Conservation (phyloP, 2,329 filamentous ascomycete species). For the Xylariaceae sp. region DNA sequence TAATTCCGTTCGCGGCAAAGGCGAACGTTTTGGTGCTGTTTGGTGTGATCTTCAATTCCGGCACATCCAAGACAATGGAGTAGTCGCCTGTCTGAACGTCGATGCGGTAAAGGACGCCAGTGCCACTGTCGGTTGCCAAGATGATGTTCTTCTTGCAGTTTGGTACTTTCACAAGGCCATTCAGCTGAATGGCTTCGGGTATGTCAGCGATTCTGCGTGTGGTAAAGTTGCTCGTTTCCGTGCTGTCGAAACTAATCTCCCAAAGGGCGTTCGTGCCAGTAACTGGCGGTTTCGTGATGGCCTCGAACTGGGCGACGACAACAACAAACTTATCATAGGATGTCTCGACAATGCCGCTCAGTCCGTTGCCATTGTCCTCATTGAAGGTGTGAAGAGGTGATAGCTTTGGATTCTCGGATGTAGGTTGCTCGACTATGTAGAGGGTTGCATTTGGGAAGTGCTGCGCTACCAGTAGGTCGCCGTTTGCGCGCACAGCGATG, state of each 20-base stretch:
- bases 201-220: slow-evolving; percentile 18
- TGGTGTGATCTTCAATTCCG: slow-evolving; percentile 20
- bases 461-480: slow-evolving; percentile 29
- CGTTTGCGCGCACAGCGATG: slow-evolving; percentile 28
- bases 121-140: slow-evolving; percentile 20
- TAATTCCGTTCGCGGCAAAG: slow-evolving; percentile 26
- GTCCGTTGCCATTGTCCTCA: slow-evolving; percentile 18
- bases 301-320: slow-evolving; percentile 8
- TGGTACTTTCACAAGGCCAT: slow-evolving; percentile 19
- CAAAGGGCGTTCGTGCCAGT: slow-evolving; percentile 16
- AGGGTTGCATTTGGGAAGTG: slow-evolving; percentile 24
- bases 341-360: slow-evolving; percentile 30
- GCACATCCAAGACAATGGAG: slow-evolving; percentile 19
- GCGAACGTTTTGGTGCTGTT: neutral
- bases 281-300: slow-evolving; percentile 3
- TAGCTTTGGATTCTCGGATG: slow-evolving; percentile 13
- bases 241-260: slow-evolving; percentile 10
- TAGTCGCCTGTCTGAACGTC: slow-evolving; percentile 18
- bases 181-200: slow-evolving; percentile 15
- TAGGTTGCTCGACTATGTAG: slow-evolving; percentile 23
- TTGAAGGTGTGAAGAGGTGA: slow-evolving; percentile 25
- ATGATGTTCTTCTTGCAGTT: slow-evolving; percentile 6
- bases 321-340: slow-evolving; percentile 21
- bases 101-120: slow-evolving; percentile 24
- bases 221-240: neutral